A percentile compares a stretch with the other conserved stretches of the same genome.
Evolutionary conservation across 768 basidiomycete species (phyloP).

Genomic region (Mycena vitilis): DNA sequence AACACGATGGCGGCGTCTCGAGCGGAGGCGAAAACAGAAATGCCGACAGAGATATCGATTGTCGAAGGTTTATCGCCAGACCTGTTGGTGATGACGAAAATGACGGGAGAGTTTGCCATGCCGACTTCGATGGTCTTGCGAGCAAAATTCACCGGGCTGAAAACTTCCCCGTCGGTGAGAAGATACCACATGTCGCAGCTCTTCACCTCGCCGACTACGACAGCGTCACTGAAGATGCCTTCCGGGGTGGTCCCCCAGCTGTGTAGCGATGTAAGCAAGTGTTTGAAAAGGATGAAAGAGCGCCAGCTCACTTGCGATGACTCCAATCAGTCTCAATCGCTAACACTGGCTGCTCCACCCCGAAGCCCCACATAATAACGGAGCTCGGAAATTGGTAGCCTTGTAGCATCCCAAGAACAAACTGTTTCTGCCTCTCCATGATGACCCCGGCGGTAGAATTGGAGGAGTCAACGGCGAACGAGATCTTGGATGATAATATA

Average conservation of each 20-base stretch:
- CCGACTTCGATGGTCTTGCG: constrained; percentile 31
- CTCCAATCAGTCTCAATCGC: constrained; percentile 10
- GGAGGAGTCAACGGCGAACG: constrained; percentile 31
- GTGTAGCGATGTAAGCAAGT: not conserved
- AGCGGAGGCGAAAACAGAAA: constrained; percentile 35
- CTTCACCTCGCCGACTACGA: constrained; percentile 28
- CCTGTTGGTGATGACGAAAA: constrained; percentile 33
- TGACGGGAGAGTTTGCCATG: constrained; percentile 35
- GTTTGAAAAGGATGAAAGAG: not conserved
- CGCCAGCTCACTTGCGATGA: constrained; percentile 28
- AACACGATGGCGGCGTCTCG: constrained; percentile 33
- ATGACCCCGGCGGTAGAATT: constrained; percentile 27
- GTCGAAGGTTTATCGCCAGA: constrained; percentile 9
- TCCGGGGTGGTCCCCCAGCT: constrained; percentile 35
- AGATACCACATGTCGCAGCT: constrained; percentile 35
- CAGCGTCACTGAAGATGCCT: constrained; percentile 19
- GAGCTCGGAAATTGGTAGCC: constrained; percentile 22
- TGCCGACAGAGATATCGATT: constrained; percentile 30
- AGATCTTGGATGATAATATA: constrained; percentile 25
- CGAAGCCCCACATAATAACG: constrained; percentile 32
- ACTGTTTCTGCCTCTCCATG: constrained; percentile 30
- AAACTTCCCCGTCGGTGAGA: constrained; percentile 30
- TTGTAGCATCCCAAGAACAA: constrained; percentile 25
- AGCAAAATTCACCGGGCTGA: constrained; percentile 29
- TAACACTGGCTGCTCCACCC: constrained; percentile 9